Conservation (phyloP, 352 stramenopile genomes). For the Phytophthora macrochlamydospora region DNA sequence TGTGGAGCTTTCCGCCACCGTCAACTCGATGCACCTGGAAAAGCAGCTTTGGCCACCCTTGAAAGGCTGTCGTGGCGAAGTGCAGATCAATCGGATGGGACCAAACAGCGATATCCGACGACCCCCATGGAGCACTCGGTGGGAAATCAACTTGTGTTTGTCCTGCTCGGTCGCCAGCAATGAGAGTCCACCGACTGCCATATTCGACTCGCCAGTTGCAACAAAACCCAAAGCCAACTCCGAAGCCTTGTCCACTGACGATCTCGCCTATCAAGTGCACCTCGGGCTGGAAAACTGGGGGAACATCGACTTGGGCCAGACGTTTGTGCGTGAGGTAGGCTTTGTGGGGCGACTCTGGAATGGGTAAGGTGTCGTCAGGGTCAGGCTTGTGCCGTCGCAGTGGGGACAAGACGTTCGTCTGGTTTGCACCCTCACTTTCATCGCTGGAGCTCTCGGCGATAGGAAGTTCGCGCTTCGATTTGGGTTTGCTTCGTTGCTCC, state of each 20-base stretch:
- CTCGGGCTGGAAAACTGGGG: constrained; percentile 59
- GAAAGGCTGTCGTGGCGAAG: constrained; percentile 56
- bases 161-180: constrained; percentile 60
- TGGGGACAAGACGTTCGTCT: constrained; percentile 31
- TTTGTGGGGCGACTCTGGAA: constrained; percentile 22
- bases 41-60: constrained; percentile 69
- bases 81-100: constrained; percentile 74
- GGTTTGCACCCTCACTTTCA: constrained; percentile 35
- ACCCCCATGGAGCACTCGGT: constrained; percentile 18
- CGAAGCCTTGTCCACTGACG: constrained; percentile 56
- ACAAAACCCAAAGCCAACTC: constrained; percentile 39
- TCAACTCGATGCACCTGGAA: constrained; percentile 72
- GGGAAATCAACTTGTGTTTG: constrained; percentile 73
- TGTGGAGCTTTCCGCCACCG: constrained; percentile 47
- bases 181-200: constrained; percentile 57
- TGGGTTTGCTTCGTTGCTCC: constrained; percentile 16
- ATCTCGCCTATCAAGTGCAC: constrained; percentile 79
- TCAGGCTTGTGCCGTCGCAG: constrained; percentile 31
- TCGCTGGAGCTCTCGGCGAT: constrained; percentile 14
- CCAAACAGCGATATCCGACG: constrained; percentile 51
- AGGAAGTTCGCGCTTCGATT: constrained; percentile 14
- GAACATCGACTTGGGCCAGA: constrained; percentile 31
- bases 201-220: constrained; percentile 80
- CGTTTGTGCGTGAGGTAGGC: constrained; percentile 17
- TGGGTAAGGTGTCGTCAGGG: constrained; percentile 21